Evolutionary conservation across 371 early-diverging fungal species (phyloP).

Genomic region (Blakeslea trispora): DNA sequence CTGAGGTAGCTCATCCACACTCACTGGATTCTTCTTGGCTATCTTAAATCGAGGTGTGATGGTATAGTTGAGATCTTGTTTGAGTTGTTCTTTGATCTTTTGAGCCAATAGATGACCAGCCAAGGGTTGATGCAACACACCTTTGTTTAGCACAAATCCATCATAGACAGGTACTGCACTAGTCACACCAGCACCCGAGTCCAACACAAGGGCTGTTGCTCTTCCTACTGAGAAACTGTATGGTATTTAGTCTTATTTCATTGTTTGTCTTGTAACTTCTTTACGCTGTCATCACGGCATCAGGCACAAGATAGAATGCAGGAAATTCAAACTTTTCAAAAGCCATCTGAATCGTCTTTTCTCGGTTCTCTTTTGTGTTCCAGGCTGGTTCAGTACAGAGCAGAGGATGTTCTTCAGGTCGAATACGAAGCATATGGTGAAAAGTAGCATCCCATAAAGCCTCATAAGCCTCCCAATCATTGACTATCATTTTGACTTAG

Average conservation of each 20-base stretch:
- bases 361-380: conserved; percentile 78
- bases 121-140: conserved; percentile 72
- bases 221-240: conserved; percentile 86
- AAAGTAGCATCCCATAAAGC: conserved; percentile 85
- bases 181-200: conserved; percentile 86
- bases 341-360: conserved; percentile 85
- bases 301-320: conserved; percentile 89
- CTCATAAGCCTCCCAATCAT: conserved; percentile 93
- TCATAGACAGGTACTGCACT: conserved; percentile 94
- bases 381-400: conserved; percentile 88
- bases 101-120: conserved; percentile 84
- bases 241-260: too few relatives aligned
- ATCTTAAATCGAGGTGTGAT: conserved; percentile 84
- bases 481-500: conserved; percentile 49
- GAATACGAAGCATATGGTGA: conserved; percentile 61
- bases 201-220: conserved; percentile 90
- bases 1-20: conserved; percentile 65
- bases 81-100: conserved; percentile 69
- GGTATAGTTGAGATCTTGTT: conserved; percentile 56
- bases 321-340: conserved; percentile 94
- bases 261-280: too few relatives aligned
- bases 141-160: conserved; percentile 92
- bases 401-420: conserved; percentile 84
- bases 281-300: conserved; percentile 90
- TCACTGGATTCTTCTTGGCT: conserved; percentile 71